These are phyloP conservation scores for Talaromyces borbonicus DNA, from an alignment of 495 filamentous ascomycete genomes.

Conservation along the genomic window DNA sequence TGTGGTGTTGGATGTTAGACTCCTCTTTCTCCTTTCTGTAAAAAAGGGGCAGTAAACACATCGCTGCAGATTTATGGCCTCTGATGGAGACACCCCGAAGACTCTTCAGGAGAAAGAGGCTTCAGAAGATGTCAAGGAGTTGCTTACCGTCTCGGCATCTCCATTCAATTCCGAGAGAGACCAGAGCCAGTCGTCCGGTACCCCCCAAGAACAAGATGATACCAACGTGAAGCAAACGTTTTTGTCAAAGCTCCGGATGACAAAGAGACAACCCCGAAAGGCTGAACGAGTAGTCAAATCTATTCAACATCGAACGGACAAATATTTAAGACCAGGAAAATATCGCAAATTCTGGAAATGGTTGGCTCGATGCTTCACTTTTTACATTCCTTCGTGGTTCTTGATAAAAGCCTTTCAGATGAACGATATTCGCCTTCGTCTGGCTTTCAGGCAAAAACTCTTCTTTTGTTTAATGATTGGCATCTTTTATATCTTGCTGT, in stretches of 20 bases:
- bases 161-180: not conserved
- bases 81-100: not conserved
- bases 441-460: not conserved
- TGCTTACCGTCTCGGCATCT: not conserved
- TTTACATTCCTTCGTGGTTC: not conserved
- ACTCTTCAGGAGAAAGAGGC: not conserved
- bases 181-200: not conserved
- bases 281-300: not conserved
- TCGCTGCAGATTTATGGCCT: no score
- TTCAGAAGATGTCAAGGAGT: not conserved
- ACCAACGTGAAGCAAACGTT: not conserved
- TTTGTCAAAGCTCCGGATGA: not conserved
- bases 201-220: not conserved
- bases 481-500: not conserved
- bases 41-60: no score
- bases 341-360: not conserved
- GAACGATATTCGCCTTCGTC: not conserved
- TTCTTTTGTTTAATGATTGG: not conserved
- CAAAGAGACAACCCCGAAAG: not conserved
- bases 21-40: no score
- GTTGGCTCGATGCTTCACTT: not conserved
- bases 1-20: no score
- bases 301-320: not conserved
- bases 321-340: not conserved
- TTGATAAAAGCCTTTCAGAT: not conserved